Evolutionary conservation across 2,329 filamentous ascomycete genomes (phyloP).

Genomic region (Diaporthe sp.): DNA sequence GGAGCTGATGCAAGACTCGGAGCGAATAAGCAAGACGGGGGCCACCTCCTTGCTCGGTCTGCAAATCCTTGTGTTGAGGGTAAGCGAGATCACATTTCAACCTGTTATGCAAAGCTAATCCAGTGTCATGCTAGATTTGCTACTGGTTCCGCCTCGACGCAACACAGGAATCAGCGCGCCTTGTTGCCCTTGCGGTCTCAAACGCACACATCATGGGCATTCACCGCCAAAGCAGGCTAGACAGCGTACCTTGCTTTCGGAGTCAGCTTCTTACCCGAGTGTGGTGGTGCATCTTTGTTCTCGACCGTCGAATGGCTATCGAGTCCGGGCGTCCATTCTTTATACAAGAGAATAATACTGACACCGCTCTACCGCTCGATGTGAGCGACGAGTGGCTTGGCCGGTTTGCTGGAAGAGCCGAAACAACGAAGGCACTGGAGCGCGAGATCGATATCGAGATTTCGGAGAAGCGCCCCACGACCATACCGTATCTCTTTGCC

Average conservation of each 20-base stretch:
- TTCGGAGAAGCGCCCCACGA: background rate
- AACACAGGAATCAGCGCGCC: constrained; percentile 29
- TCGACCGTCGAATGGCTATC: constrained; percentile 34
- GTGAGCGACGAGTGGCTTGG: constrained; percentile 36
- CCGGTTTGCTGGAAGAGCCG: background rate
- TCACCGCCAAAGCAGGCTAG: constrained; percentile 29
- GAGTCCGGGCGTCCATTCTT: constrained; percentile 36
- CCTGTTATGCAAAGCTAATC: background rate
- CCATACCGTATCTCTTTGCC: constrained; percentile 29
- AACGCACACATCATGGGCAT: constrained; percentile 38
- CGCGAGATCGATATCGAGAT: constrained; percentile 3
- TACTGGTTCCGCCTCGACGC: constrained; percentile 34
- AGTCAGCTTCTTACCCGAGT: constrained; percentile 31
- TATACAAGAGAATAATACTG: constrained; percentile 31
- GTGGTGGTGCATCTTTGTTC: constrained; percentile 35
- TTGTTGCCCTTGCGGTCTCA: constrained; percentile 34
- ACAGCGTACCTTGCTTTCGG: constrained; percentile 17
- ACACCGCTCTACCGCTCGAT: constrained; percentile 16
- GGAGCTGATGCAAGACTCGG: constrained; percentile 32
- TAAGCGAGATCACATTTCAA: background rate
- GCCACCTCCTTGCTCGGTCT: constrained; percentile 34
- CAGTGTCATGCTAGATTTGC: background rate
- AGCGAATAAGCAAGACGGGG: constrained; percentile 27
- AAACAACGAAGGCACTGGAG: background rate
- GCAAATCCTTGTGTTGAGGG: constrained; percentile 30